These are phyloP conservation scores for Globisporangium perplexum DNA, from an alignment of 352 stramenopile genomes.

Conservation along the genomic window DNA sequence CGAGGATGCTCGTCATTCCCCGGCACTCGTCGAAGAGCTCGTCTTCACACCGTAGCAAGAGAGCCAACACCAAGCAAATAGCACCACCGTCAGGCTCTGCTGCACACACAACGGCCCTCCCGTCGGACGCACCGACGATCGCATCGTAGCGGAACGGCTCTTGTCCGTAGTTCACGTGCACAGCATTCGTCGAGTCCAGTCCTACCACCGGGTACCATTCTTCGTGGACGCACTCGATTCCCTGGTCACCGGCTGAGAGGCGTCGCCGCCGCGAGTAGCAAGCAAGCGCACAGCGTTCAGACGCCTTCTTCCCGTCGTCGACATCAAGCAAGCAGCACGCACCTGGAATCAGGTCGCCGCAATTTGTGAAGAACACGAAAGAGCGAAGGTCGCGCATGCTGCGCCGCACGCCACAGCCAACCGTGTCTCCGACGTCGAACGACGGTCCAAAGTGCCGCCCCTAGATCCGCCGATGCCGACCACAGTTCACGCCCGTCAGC, in stretches of 20 bases:
- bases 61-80: not conserved
- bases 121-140: constrained; percentile 29
- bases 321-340: not conserved
- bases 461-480: constrained; percentile 18
- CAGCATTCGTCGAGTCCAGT: constrained; percentile 68
- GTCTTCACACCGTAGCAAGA: constrained; percentile 18
- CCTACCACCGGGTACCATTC: constrained; percentile 78
- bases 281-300: not conserved
- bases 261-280: not conserved
- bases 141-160: constrained; percentile 50
- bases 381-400: constrained; percentile 27
- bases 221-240: constrained; percentile 33
- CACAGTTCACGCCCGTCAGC: constrained; percentile 6
- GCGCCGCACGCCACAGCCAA: constrained; percentile 68
- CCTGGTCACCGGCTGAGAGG: constrained; percentile 18
- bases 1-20: constrained; percentile 13
- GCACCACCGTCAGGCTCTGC: not conserved
- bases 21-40: constrained; percentile 47
- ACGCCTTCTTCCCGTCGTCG: too few relatives aligned
- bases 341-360: constrained; percentile 47
- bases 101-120: not conserved
- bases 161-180: constrained; percentile 83
- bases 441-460: constrained; percentile 46
- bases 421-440: constrained; percentile 58
- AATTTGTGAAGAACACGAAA: constrained; percentile 70